Conservation (phyloP, 1,284 basidiomycete genomes). For the Fistulinella staudtii region DNA sequence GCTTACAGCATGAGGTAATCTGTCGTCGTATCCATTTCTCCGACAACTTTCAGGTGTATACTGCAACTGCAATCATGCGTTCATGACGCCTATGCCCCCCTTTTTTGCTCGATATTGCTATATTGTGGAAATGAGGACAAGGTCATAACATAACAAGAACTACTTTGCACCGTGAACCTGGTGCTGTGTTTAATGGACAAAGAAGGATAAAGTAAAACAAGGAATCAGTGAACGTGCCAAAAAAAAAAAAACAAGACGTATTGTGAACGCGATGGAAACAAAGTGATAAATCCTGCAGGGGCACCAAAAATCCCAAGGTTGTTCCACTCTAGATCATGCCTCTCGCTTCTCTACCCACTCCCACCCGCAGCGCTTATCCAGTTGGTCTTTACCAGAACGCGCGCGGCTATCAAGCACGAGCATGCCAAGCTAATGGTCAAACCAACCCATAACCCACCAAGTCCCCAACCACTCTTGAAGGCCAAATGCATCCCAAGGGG, state of each 20-base stretch:
- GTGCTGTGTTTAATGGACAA: neutral
- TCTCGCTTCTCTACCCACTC: no score
- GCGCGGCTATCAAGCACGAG: no score
- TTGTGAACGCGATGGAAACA: slow-evolving; percentile 14
- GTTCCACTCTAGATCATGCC: no score
- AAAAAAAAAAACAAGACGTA: neutral
- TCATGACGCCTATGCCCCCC: neutral
- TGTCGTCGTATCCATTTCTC: slow-evolving; percentile 26
- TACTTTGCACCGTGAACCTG: neutral
- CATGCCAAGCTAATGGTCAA: no score
- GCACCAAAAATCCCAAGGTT: slow-evolving; percentile 8
- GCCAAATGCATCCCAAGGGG: no score
- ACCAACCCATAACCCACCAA: no score
- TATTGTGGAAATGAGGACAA: neutral
- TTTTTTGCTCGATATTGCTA: neutral
- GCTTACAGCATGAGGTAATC: slow-evolving; percentile 28
- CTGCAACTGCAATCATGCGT: slow-evolving; percentile 17
- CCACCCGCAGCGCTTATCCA: no score
- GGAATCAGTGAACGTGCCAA: no score
- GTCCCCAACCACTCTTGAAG: no score
- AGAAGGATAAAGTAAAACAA: neutral
- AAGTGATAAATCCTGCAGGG: no score
- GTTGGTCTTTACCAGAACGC: no score
- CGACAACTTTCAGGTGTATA: slow-evolving; percentile 18
- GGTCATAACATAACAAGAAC: no score